These are phyloP conservation scores for Begonia fuchsioides DNA, from an alignment of 306 rosid genomes.

Conservation along the genomic window DNA sequence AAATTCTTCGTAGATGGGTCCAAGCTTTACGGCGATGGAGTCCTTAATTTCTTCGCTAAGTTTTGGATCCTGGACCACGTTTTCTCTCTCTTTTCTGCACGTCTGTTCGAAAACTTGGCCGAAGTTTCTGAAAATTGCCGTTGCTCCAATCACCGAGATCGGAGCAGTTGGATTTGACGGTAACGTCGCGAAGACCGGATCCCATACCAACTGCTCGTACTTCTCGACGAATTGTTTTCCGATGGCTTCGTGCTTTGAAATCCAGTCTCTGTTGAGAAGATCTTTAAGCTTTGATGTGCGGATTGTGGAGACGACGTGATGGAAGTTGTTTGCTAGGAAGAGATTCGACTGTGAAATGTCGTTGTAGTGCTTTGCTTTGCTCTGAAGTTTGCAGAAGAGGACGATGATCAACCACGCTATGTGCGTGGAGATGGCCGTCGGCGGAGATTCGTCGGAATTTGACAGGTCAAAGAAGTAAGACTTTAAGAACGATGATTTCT, in stretches of 20 bases:
- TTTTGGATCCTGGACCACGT: constrained; percentile 21
- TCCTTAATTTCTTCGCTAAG: constrained; percentile 35
- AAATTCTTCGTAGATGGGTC: constrained; percentile 32
- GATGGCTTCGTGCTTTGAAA: constrained; percentile 28
- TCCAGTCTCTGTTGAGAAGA: constrained; percentile 56
- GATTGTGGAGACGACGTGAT: constrained; percentile 26
- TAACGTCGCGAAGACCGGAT: constrained; percentile 28
- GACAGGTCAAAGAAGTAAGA: constrained; percentile 23
- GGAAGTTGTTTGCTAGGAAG: constrained; percentile 52
- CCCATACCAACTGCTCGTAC: constrained; percentile 46
- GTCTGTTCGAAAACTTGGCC: constrained; percentile 33
- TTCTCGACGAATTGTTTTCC: constrained; percentile 21
- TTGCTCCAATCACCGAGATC: constrained; percentile 29
- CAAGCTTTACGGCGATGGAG: constrained; percentile 21
- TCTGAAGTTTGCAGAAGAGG: constrained; percentile 57
- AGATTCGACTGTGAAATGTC: constrained; percentile 39
- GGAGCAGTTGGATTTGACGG: constrained; percentile 28
- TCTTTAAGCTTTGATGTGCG: constrained; percentile 35
- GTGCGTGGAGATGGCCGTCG: constrained; percentile 12
- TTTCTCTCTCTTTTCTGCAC: constrained; percentile 23
- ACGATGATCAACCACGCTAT: constrained; percentile 43
- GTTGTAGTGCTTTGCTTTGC: constrained; percentile 37
- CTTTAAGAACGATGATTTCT: constrained; percentile 15
- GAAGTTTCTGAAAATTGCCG: constrained; percentile 30
- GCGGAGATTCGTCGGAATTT: constrained; percentile 11